These are phyloP conservation scores for Jaapia argillacea DNA, from an alignment of 768 basidiomycete genomes.

Conservation along the genomic window DNA sequence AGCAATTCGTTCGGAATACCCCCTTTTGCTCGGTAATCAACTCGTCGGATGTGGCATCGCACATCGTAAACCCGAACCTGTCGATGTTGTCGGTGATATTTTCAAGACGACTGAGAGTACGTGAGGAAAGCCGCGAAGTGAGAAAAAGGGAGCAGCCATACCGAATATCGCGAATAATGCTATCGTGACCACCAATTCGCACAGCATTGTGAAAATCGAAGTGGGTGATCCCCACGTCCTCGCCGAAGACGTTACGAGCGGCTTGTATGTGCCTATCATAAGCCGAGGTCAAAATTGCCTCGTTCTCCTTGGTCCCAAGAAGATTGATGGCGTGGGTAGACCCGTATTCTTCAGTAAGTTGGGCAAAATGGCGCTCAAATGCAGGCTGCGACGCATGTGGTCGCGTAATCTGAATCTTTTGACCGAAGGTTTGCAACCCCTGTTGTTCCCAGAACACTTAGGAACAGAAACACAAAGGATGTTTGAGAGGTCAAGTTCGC, in stretches of 20 bases:
- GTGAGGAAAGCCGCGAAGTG: not conserved
- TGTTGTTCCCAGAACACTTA: slow-evolving; percentile 99
- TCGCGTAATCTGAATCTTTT: slow-evolving; percentile 88
- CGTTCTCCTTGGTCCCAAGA: slow-evolving; percentile 87
- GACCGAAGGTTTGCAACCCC: slow-evolving; percentile 89
- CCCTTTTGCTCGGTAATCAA: slow-evolving; percentile 85
- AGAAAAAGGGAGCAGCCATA: slow-evolving; percentile 15
- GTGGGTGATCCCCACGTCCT: slow-evolving; percentile 70
- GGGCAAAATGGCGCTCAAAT: slow-evolving; percentile 88
- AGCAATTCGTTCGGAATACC: slow-evolving; percentile 88
- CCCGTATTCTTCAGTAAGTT: slow-evolving; percentile 80
- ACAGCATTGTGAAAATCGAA: slow-evolving; percentile 93
- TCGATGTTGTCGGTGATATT: slow-evolving; percentile 56
- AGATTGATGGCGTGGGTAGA: slow-evolving; percentile 84
- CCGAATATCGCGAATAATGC: slow-evolving; percentile 66
- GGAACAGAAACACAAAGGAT: slow-evolving; percentile 1
- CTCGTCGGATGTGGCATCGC: slow-evolving; percentile 53
- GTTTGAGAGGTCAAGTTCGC: not conserved
- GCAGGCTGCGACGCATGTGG: slow-evolving; percentile 96
- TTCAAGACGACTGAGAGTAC: slow-evolving; percentile 42
- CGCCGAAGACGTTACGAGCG: slow-evolving; percentile 50
- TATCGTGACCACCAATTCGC: slow-evolving; percentile 77
- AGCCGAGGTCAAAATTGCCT: slow-evolving; percentile 71
- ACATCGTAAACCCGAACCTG: slow-evolving; percentile 79
- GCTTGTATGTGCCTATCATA: slow-evolving; percentile 75